A percentile compares a stretch with the other conserved stretches of the same genome.
Evolutionary conservation across 2,329 filamentous ascomycete genomes (phyloP).

Genomic region (Scorias spongiosa): DNA sequence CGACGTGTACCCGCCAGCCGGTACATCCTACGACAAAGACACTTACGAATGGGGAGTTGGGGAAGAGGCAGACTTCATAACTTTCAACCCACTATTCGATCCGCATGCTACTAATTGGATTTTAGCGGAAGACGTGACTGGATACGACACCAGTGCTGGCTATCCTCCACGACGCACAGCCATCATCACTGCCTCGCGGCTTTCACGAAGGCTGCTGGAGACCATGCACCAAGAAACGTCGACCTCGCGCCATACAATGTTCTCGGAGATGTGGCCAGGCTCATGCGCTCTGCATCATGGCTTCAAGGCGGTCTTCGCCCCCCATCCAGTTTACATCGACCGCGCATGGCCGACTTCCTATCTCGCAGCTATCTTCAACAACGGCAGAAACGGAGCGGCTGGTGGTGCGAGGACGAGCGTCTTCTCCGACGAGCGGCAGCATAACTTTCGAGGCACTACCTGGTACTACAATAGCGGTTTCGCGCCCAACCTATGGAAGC

Average conservation of each 20-base stretch:
- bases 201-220: slow-evolving; percentile 49
- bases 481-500: slow-evolving; percentile 38
- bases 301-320: slow-evolving; percentile 57
- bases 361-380: slow-evolving; percentile 40
- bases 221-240: slow-evolving; percentile 66
- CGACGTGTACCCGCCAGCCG: slow-evolving; percentile 37
- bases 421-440: slow-evolving; percentile 36
- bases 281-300: slow-evolving; percentile 59
- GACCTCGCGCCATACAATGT: slow-evolving; percentile 54
- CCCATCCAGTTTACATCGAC: slow-evolving; percentile 42
- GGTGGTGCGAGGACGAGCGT: slow-evolving; percentile 34
- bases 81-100: slow-evolving; percentile 63
- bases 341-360: slow-evolving; percentile 40
- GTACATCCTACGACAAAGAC: slow-evolving; percentile 39
- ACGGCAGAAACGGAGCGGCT: slow-evolving; percentile 35
- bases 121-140: slow-evolving; percentile 53
- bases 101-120: slow-evolving; percentile 58
- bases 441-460: slow-evolving; percentile 37
- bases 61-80: slow-evolving; percentile 62
- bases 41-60: slow-evolving; percentile 49
- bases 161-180: slow-evolving; percentile 53
- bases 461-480: slow-evolving; percentile 41
- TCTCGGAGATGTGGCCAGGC: slow-evolving; percentile 65
- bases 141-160: slow-evolving; percentile 41
- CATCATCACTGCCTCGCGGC: slow-evolving; percentile 55